A percentile compares a stretch with the other conserved stretches of the same genome.
Conservation (phyloP, 2,329 filamentous ascomycete species). For the Teratosphaeria destructans region DNA sequence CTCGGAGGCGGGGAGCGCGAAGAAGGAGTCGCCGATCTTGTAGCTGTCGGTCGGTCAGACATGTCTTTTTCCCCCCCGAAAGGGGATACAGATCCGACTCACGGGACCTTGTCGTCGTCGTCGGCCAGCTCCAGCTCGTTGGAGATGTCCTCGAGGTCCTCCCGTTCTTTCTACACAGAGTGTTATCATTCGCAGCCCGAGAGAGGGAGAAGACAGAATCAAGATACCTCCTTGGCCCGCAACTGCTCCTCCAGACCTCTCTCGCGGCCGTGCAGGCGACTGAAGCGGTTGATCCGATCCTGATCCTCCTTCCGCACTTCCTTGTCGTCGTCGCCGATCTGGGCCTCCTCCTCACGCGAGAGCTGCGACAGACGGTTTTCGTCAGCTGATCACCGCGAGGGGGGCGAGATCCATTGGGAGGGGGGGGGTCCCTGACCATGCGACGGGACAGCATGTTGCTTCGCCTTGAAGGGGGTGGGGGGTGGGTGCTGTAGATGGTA, state of each 20-base stretch:
- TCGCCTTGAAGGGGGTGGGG: background rate
- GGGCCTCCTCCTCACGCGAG: conserved; percentile 80
- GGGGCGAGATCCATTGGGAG: background rate
- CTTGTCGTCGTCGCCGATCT: conserved; percentile 73
- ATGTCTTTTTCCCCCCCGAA: too few species aligned
- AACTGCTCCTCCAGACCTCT: conserved; percentile 69
- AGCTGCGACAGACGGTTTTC: conserved; percentile 47
- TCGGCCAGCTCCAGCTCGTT: conserved; percentile 88
- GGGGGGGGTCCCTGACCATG: background rate
- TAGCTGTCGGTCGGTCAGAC: conserved; percentile 49
- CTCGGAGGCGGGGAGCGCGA: conserved; percentile 71
- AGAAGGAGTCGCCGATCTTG: conserved; percentile 93
- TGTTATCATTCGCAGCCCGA: background rate
- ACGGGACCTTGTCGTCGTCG: conserved; percentile 90
- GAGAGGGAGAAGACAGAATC: too few species aligned
- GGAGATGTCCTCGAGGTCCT: conserved; percentile 88
- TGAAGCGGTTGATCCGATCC: conserved; percentile 98
- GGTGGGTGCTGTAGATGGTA: background rate
- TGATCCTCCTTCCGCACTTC: conserved; percentile 95
- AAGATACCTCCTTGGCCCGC: conserved; percentile 61
- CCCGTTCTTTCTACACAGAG: conserved; percentile 82
- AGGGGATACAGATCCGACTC: conserved; percentile 29
- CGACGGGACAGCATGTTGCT: conserved; percentile 3
- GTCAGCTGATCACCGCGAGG: background rate
- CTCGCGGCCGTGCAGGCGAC: conserved; percentile 81